A percentile compares a stretch with the other conserved stretches of the same genome.
These are phyloP conservation scores for Lupinus albus DNA, from an alignment of 306 rosid genomes.

Conservation along the genomic window DNA sequence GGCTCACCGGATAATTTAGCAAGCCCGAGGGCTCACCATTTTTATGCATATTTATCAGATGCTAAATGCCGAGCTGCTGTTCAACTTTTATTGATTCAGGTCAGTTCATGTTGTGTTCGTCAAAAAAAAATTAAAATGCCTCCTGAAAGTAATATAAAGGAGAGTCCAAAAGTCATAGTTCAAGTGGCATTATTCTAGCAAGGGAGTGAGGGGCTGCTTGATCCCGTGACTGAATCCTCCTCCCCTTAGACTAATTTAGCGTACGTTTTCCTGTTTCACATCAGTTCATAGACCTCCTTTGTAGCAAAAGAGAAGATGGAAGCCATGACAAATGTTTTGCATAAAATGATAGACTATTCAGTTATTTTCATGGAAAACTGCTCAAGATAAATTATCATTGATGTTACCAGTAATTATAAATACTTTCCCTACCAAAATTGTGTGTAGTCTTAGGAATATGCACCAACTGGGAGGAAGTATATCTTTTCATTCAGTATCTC, in stretches of 20 bases:
- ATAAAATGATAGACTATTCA: neutral
- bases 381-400: constrained; percentile 11
- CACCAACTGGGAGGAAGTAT: too few species aligned
- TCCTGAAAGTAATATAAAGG: constrained; percentile 14
- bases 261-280: neutral
- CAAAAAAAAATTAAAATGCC: constrained; percentile 5
- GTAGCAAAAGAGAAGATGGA: neutral
- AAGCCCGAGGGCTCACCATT: constrained; percentile 44
- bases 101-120: constrained; percentile 44
- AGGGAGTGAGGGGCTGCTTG: constrained; percentile 4
- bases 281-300: neutral
- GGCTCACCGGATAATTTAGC: constrained; percentile 50
- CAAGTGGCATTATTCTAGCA: constrained; percentile 14
- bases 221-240: neutral
- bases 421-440: constrained; percentile 23
- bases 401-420: neutral
- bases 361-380: neutral
- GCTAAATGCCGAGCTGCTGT: constrained; percentile 95
- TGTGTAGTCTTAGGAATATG: constrained; percentile 9
- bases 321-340: neutral
- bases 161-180: neutral
- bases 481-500: constrained; percentile 20
- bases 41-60: constrained; percentile 67
- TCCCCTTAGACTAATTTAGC: neutral
- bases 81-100: constrained; percentile 96